These are phyloP conservation scores for Annulohypoxylon truncatum DNA, from an alignment of 2,329 filamentous ascomycete species.

Conservation along the genomic window DNA sequence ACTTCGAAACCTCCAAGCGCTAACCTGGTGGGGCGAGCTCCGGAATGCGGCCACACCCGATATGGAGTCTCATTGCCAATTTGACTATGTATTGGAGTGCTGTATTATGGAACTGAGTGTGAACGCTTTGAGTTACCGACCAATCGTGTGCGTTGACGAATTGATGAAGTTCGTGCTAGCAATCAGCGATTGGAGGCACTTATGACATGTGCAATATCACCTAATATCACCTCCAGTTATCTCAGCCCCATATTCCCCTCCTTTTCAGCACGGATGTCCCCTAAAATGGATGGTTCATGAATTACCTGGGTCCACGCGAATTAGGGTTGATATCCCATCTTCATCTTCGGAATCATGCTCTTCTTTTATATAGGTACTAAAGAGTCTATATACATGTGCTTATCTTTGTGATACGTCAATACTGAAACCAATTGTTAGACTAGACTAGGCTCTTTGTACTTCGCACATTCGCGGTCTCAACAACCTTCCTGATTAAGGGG, in stretches of 20 bases:
- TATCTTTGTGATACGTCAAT: background rate
- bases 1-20: slow-evolving; percentile 33
- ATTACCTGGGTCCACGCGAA: background rate
- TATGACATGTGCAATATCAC: slow-evolving; percentile 25
- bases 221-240: background rate
- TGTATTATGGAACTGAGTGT: slow-evolving; percentile 1
- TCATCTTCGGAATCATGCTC: background rate
- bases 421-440: slow-evolving; percentile 2
- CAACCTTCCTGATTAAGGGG: slow-evolving; percentile 26
- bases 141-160: slow-evolving; percentile 16
- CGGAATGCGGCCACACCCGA: slow-evolving; percentile 46
- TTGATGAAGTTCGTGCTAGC: background rate
- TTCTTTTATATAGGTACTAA: background rate
- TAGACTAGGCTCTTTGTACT: background rate
- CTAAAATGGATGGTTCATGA: background rate
- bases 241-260: slow-evolving; percentile 3
- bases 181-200: background rate
- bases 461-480: background rate
- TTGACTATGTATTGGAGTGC: background rate
- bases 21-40: slow-evolving; percentile 35
- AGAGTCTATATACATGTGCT: background rate
- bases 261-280: background rate
- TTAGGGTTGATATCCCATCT: background rate
- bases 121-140: slow-evolving; percentile 15
- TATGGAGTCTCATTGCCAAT: background rate